Evolutionary conservation across 306 rosid genomes (phyloP).

Genomic region (Glycyrrhiza uralensis): DNA sequence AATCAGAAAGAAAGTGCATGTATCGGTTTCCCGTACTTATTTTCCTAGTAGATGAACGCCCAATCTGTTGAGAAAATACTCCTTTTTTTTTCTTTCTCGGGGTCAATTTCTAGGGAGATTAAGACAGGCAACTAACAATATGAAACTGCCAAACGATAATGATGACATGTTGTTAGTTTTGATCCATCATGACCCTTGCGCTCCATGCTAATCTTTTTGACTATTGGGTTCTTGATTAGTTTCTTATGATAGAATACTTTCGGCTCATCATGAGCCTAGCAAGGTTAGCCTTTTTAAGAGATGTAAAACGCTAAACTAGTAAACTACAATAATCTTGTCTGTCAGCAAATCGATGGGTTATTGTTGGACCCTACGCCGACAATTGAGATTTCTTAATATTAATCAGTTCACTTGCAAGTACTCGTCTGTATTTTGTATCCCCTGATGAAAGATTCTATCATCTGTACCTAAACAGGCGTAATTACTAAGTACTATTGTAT

Average conservation of each 20-base stretch:
- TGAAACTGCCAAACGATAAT: background rate
- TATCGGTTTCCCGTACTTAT: background rate
- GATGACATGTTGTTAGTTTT: background rate
- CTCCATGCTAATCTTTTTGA: slow-evolving; percentile 5
- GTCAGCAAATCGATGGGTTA: background rate
- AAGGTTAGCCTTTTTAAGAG: background rate
- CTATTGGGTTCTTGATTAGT: background rate
- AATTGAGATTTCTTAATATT: background rate
- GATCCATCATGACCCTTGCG: slow-evolving; percentile 4
- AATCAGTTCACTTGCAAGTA: background rate
- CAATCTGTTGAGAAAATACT: background rate
- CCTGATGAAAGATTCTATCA: background rate
- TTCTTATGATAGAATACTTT: background rate
- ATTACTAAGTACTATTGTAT: background rate
- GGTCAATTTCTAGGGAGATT: background rate
- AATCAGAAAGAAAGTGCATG: background rate
- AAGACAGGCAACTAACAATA: background rate
- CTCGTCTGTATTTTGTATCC: background rate
- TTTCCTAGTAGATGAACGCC: background rate
- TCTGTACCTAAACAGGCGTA: background rate
- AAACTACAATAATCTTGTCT: background rate
- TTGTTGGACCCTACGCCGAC: background rate
- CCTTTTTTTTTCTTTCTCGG: no score
- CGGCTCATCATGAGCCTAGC: background rate
- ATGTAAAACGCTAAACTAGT: background rate